These are phyloP conservation scores for Paraphoma sp. DNA, from an alignment of 2,329 filamentous ascomycete species.

Conservation along the genomic window DNA sequence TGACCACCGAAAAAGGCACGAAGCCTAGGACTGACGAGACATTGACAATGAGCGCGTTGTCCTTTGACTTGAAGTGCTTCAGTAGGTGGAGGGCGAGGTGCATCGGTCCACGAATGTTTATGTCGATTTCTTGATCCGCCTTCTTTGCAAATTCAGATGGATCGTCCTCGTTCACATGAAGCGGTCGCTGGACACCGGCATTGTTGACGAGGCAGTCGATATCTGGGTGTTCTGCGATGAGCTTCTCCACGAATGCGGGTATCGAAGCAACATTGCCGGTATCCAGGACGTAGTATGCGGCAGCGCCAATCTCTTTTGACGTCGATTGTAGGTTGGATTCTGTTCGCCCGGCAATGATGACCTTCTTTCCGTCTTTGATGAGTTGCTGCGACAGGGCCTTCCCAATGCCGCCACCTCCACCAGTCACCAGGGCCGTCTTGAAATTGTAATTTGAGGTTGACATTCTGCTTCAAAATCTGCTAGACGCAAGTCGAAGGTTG, in stretches of 20 bases:
- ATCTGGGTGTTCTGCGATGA: slow-evolving; percentile 59
- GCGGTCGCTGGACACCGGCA: slow-evolving; percentile 63
- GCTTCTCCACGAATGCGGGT: slow-evolving; percentile 52
- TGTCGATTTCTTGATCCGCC: slow-evolving; percentile 64
- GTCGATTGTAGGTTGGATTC: slow-evolving; percentile 59
- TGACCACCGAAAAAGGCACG: slow-evolving; percentile 60
- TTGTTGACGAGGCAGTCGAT: slow-evolving; percentile 67
- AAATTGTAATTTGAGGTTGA: slow-evolving; percentile 39
- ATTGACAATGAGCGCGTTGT: slow-evolving; percentile 58
- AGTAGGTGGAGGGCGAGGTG: slow-evolving; percentile 60
- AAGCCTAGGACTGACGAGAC: slow-evolving; percentile 62
- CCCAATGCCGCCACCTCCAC: slow-evolving; percentile 62
- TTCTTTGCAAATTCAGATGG: slow-evolving; percentile 53
- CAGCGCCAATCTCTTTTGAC: slow-evolving; percentile 53
- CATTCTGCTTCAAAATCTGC: slow-evolving; percentile 8
- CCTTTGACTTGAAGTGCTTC: slow-evolving; percentile 56
- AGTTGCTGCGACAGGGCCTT: slow-evolving; percentile 57
- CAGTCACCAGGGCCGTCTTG: slow-evolving; percentile 52
- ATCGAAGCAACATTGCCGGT: slow-evolving; percentile 56
- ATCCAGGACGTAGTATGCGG: slow-evolving; percentile 61
- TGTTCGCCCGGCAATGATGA: slow-evolving; percentile 62
- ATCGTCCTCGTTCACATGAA: slow-evolving; percentile 52
- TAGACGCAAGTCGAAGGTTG: background rate
- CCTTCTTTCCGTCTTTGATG: slow-evolving; percentile 54
- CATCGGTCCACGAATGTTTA: slow-evolving; percentile 66